Evolutionary conservation across 352 stramenopile species (phyloP).

Genomic region (Pythium volutum): DNA sequence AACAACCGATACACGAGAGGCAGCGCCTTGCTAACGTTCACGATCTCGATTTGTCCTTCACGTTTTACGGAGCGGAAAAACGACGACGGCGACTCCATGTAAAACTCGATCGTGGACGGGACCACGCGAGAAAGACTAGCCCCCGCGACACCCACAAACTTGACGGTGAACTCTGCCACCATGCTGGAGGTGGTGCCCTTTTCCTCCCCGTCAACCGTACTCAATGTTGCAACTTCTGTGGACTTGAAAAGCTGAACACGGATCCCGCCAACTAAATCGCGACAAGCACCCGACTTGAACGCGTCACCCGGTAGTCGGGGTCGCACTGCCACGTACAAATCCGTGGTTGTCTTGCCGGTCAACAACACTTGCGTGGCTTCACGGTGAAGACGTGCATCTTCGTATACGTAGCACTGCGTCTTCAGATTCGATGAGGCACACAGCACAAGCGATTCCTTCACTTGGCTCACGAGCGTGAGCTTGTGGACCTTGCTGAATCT

Average conservation of each 20-base stretch:
- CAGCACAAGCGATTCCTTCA: conserved; percentile 65
- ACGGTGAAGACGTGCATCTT: conserved; percentile 62
- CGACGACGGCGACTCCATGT: conserved; percentile 58
- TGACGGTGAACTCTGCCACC: conserved; percentile 85
- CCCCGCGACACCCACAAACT: conserved; percentile 83
- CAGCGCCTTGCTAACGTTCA: conserved; percentile 81
- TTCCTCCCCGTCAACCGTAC: conserved; percentile 31
- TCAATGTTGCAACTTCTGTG: neutral
- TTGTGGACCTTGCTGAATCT: conserved; percentile 89
- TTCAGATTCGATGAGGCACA: conserved; percentile 86
- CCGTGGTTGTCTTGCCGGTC: conserved; percentile 54
- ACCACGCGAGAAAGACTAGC: conserved; percentile 73
- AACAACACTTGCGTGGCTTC: conserved; percentile 77
- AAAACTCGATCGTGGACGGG: conserved; percentile 70
- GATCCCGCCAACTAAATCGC: conserved; percentile 85
- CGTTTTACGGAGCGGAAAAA: conserved; percentile 25
- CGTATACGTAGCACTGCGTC: conserved; percentile 88
- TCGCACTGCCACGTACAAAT: conserved; percentile 79
- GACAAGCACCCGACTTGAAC: conserved; percentile 72
- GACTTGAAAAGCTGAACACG: conserved; percentile 77
- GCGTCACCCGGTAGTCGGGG: conserved; percentile 76
- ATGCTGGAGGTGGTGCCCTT: conserved; percentile 51
- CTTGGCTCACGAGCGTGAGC: conserved; percentile 77
- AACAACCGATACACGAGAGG: conserved; percentile 75
- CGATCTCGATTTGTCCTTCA: conserved; percentile 69